Conservation (phyloP, 2,329 filamentous ascomycete species). For the Fusarium sp. region DNA sequence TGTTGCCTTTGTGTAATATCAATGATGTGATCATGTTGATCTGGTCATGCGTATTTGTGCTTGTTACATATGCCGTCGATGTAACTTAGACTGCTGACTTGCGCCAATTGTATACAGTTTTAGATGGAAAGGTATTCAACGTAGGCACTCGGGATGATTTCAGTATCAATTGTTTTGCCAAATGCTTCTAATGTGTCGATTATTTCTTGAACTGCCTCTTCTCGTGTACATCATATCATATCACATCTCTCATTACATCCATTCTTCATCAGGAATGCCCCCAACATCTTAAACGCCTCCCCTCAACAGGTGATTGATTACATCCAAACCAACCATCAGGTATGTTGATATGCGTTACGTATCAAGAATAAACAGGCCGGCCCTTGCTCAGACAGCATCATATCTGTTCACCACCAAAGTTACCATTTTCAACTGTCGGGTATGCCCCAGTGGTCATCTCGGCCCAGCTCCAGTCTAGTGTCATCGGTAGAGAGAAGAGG, state of each 20-base stretch:
- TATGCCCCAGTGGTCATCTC: constrained; percentile 73
- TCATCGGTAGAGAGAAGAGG: constrained; percentile 95
- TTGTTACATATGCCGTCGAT: neutral
- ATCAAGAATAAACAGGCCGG: neutral
- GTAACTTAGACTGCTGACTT: too few relatives aligned
- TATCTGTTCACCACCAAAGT: constrained; percentile 49
- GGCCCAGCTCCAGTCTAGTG: constrained; percentile 86
- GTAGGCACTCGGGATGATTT: too few relatives aligned
- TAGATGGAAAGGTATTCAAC: too few relatives aligned
- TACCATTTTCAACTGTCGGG: constrained; percentile 70
- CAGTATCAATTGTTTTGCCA: too few relatives aligned
- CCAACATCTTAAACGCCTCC: neutral
- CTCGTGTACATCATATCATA: constrained; percentile 33
- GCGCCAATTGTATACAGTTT: too few relatives aligned
- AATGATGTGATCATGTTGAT: constrained; percentile 9
- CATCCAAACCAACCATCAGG: constrained; percentile 1
- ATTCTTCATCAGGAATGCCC: neutral
- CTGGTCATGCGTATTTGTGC: neutral
- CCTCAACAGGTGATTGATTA: constrained; percentile 11
- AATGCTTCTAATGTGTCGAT: too few relatives aligned
- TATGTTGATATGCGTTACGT: constrained; percentile 21
- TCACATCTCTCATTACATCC: constrained; percentile 40
- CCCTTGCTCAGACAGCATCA: constrained; percentile 2
- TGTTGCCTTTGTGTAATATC: constrained; percentile 24
- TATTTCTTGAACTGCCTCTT: neutral